phyloP scores from a whole-genome alignment of 495 filamentous ascomycete genomes.

The Lichenothelia convexa region DNA sequence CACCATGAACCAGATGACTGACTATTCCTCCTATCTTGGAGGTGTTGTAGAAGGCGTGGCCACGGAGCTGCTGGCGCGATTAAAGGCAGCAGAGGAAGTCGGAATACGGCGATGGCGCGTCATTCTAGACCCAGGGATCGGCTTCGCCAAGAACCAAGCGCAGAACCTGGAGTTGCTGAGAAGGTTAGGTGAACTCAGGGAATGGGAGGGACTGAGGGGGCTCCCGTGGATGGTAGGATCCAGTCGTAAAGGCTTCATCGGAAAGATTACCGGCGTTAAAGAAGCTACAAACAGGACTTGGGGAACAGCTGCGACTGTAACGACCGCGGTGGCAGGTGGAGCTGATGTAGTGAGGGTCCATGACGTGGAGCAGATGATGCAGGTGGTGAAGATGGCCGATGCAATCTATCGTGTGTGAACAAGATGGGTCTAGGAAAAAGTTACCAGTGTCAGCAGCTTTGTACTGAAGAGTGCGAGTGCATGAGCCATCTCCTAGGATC shows the following conservation, averaged over 20 bases:
- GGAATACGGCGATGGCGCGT: constrained; percentile 86
- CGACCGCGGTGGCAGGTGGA: constrained; percentile 73
- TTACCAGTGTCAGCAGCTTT: too few species aligned
- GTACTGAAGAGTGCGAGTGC: too few species aligned
- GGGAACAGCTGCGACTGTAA: constrained; percentile 80
- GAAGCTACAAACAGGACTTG: constrained; percentile 45
- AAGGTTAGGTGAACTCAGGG: constrained; percentile 41
- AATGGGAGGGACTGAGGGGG: constrained; percentile 42
- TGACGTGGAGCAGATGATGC: constrained; percentile 78
- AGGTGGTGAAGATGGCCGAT: constrained; percentile 78
- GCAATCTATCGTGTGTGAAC: constrained; percentile 38
- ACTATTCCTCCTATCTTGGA: constrained; percentile 38
- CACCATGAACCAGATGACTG: constrained; percentile 49
- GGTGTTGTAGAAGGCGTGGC: constrained; percentile 56
- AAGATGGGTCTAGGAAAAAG: neutral
- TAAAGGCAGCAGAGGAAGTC: constrained; percentile 60
- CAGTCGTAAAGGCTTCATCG: constrained; percentile 82
- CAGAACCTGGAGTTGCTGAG: constrained; percentile 71
- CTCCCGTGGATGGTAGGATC: constrained; percentile 82
- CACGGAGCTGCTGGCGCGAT: constrained; percentile 47
- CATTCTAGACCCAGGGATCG: constrained; percentile 82
- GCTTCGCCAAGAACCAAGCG: constrained; percentile 67
- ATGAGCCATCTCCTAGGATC: too few species aligned
- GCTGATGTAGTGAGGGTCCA: constrained; percentile 92
- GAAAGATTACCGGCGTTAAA: constrained; percentile 61